Evolutionary conservation across 2,329 filamentous ascomycete species (phyloP), one percentile per base, ranked within the genome.

Genomic region (Exophiala dermatitidis): DNA sequence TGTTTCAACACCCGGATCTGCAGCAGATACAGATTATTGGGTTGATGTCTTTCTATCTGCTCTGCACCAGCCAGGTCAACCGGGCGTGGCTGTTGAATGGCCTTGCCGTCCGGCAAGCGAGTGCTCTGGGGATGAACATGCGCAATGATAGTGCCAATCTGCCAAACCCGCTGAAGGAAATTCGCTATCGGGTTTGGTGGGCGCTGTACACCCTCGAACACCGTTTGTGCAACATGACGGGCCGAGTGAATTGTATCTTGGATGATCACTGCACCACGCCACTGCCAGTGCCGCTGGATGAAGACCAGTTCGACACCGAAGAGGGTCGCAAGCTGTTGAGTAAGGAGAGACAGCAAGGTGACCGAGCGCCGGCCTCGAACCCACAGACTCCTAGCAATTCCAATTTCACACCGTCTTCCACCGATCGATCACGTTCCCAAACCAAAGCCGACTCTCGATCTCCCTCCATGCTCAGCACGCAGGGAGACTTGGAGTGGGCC

Each of bases 111-210:
- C 70, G 72, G 37, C 71, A 68, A 36, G 70, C 71, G 3, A 68
- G 71, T 41, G 66, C 71, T 8, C 62, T 75, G 29, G 72, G 72
- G 2, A 66, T 75, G 43, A 73, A 75, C 49, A 68, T 75, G 65
- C 71, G 68, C 48, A 74, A 68, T 50, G 68, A 66, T 26, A 72
- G 69, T 40, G 61, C 63, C 30, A 62, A 62, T 3, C 69, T 71
- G 1, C 62, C 69, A 0, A 64, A 67, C 52, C 60, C 67, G n/a
- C 68, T 71, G 29, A 74, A 73, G 55, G 71, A 73, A 60, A 66
- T 69, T 45, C 71, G 72, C n/a, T 73, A 73, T 52, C 66, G 69
- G 46, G 68, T 74, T 2, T 75, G 72, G 72, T 74, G 71, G 69
- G 71, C 71, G 49, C 60, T 74, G 1, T 72, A 73, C 49, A 66